Percentiles rank a stretch among this genome's conserved stretches.
phyloP scores from a whole-genome alignment of 495 filamentous ascomycete species.

The Neurospora africana region DNA sequence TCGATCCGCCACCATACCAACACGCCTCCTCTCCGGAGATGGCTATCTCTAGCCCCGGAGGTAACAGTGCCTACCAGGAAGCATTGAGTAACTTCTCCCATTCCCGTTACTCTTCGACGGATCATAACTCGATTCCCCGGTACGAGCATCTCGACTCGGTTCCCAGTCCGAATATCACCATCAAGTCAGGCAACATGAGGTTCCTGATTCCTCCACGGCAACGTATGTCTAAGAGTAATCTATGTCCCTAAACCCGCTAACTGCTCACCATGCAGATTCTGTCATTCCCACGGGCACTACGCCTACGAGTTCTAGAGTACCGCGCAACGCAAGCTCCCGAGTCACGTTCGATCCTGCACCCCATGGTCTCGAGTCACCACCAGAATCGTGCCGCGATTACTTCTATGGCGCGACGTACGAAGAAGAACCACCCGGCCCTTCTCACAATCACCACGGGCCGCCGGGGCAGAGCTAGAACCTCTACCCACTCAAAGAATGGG shows the following conservation, averaged over 20 bases:
- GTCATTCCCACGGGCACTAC: neutral
- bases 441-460: neutral
- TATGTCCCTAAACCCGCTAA: neutral
- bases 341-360: neutral
- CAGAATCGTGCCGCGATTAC: neutral
- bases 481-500: slow-evolving; percentile 9
- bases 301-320: neutral
- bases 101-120: neutral
- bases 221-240: neutral
- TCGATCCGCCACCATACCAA: neutral
- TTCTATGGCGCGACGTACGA: neutral
- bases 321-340: neutral
- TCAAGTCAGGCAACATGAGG: neutral
- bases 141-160: neutral
- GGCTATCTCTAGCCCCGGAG: neutral
- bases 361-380: neutral
- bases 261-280: neutral
- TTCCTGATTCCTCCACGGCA: neutral
- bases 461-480: slow-evolving; percentile 5
- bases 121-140: neutral
- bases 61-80: neutral
- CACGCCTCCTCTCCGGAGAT: neutral
- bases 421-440: neutral
- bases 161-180: neutral
- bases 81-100: neutral